Evolutionary conservation across 2,329 filamentous ascomycete species (phyloP), one percentile per base, ranked within the genome.

Genomic region (Penicillium sp.): DNA sequence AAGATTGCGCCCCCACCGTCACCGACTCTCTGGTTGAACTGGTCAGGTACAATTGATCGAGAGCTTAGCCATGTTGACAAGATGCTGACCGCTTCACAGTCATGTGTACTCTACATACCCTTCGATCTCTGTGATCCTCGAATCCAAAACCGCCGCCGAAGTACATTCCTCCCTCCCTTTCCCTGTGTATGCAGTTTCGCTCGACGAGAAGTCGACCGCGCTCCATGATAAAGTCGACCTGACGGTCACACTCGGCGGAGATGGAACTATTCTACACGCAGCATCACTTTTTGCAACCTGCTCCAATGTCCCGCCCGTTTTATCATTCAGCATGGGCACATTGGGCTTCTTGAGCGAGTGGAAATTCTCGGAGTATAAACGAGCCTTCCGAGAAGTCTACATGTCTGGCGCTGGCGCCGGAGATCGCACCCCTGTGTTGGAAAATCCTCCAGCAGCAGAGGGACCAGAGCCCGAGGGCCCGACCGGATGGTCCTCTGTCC

Each of bases 261-360:
- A 99, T 72, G 92, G 92, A 57, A 96, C 92, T 2, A 93, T 96
- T 50, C 75, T 96, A 44, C 89, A 90, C 56, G 92, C 92, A 0
- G 89, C 91, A 2, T 92, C 89, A 50, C 82, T 97, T 5, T 97
- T 95, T 76, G 91, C 91, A 55, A 88, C 90, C 36, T 86, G 90
- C 43, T 81, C 83, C 2, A 86, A 86, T 42, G 93, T 99, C 0
- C 94, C 94, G 0, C 94, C 94, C 0, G 89, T 99, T 32, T 79
- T 99, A 7, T 92, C 91, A 1, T 99, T 99, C 70, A 96, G 92
- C 70, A 97, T 99, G 91, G 94, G 94, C 5, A 95, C 93, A 0
- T 79, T 99, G 1, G 94, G 94, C 0, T 99, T 99, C 63, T 77
- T 99, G 7, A 92, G 93, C 14, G 93, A 97, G 74, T 99, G 93